Evolutionary conservation across 140 eudicot genomes (phyloP), one percentile per base, ranked within the genome.

Genomic region (Ambrosia hybrid): DNA sequence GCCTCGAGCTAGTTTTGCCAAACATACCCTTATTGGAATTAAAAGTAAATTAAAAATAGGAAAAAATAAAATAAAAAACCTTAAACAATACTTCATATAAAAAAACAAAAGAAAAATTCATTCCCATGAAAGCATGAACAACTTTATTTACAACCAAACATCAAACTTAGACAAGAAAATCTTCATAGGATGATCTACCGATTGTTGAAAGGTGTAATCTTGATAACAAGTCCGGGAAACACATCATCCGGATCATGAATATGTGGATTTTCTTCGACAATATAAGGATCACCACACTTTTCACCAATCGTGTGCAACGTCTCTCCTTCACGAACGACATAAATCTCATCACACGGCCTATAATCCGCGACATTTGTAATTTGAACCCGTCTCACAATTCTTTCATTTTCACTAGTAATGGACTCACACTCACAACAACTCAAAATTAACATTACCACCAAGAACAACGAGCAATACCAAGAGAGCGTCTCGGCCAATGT

Each of bases 361-460:
- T 67, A 4, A 57, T 51, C 11, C 38, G 5, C 68, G 30, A 57
- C 65, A 12, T 56, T 14, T 26, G 16, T n/a, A n/a, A n/a, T 16
- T 30, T 21, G 73, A 70, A 36, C 73, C 6, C 33, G 56, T 21
- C 17, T 73, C 79, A 46, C 76, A 53, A 55, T 16, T 39, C 57
- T 57, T 73, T 86, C 92, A 53, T 76, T 76, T 15, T 80, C 80
- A 26, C 49, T 82, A 36, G 30, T 34, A 66, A 14, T 56, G 8
- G 83, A 73, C 65, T 87, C 90, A n/a, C 95, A 87, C 65, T 87
- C 90, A 13, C 95, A 87, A 69, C 83, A 92, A 80, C 90, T 92
- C 58, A 85, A 55, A 41, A 84, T 84, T 74, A 92, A 71, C 97
- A 92, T 84, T 12, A 86, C 6, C 5, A 87, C 87, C 79, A 92